Evolutionary conservation across 1,284 basidiomycete species (phyloP).

Genomic region (Meira nashicola): DNA sequence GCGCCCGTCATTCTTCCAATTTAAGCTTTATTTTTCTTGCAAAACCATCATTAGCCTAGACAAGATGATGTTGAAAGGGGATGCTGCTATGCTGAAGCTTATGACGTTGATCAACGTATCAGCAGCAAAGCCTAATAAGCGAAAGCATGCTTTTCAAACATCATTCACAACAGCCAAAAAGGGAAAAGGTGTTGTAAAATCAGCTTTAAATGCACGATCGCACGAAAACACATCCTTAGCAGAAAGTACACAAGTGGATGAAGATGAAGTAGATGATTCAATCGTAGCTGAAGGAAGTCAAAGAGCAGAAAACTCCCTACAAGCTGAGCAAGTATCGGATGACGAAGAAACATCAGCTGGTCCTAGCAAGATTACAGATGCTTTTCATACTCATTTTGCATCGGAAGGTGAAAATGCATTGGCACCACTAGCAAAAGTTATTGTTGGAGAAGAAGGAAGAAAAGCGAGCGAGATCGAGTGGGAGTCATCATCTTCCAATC

Average conservation of each 20-base stretch:
- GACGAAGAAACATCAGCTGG: constrained; percentile 19
- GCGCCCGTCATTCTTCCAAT: no score
- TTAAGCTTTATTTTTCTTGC: no score
- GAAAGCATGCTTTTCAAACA: constrained; percentile 43
- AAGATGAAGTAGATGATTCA: neutral
- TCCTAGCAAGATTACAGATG: constrained; percentile 17
- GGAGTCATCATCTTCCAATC: neutral
- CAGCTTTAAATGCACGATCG: neutral
- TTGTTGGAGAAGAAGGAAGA: neutral
- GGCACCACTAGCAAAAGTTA: constrained; percentile 11
- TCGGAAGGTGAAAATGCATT: constrained; percentile 27
- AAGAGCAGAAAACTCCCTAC: neutral
- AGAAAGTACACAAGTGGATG: neutral
- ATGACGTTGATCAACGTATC: constrained; percentile 91
- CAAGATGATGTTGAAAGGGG: neutral
- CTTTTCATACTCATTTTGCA: constrained; percentile 33
- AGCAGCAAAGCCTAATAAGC: constrained; percentile 60
- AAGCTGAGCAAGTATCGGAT: constrained; percentile 8
- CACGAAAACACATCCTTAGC: neutral
- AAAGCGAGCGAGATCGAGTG: constrained; percentile 5
- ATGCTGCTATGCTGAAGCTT: constrained; percentile 56
- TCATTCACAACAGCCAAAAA: constrained; percentile 1
- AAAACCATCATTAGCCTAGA: no score
- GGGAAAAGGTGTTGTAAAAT: neutral
- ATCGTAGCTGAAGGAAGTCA: neutral